Evolutionary conservation across 495 filamentous ascomycete genomes (phyloP).

Genomic region (Evansstolkia leycettana): DNA sequence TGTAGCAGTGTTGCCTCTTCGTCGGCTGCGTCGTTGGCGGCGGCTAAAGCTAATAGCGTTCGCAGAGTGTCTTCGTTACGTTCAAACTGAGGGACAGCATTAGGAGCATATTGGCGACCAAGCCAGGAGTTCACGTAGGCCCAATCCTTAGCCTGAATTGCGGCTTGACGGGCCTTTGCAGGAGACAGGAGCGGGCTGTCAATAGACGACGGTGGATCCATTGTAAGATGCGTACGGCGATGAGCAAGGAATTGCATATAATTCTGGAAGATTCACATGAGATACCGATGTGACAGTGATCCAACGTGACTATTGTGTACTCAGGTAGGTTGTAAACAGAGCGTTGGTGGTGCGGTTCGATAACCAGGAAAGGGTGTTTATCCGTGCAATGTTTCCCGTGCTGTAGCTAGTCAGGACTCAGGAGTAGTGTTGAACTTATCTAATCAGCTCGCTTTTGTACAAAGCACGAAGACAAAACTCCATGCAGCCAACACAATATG

Average conservation of each 20-base stretch:
- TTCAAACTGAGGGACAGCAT: constrained; percentile 57
- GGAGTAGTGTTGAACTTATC: not conserved
- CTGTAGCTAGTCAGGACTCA: no score
- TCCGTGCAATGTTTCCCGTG: not conserved
- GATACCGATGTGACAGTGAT: not conserved
- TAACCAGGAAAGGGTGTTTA: not conserved
- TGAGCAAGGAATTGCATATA: not conserved
- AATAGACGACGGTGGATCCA: constrained; percentile 8
- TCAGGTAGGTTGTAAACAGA: no score
- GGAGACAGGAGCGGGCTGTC: constrained; percentile 32
- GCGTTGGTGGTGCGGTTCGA: no score
- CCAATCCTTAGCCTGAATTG: constrained; percentile 68
- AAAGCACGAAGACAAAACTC: constrained; percentile 4
- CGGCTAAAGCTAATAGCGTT: constrained; percentile 60
- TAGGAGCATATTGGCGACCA: constrained; percentile 48
- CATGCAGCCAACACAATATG: constrained; percentile 16
- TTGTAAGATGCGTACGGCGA: no score
- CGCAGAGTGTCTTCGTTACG: constrained; percentile 74
- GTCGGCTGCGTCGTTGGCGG: constrained; percentile 70
- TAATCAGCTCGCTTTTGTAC: constrained; percentile 4
- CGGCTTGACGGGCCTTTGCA: constrained; percentile 34
- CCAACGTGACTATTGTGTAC: no score
- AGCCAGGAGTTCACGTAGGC: constrained; percentile 78
- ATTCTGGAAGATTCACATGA: not conserved
- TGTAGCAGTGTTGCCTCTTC: constrained; percentile 52